Conservation (phyloP, 768 basidiomycete genomes). For the Agaricus blazei region DNA sequence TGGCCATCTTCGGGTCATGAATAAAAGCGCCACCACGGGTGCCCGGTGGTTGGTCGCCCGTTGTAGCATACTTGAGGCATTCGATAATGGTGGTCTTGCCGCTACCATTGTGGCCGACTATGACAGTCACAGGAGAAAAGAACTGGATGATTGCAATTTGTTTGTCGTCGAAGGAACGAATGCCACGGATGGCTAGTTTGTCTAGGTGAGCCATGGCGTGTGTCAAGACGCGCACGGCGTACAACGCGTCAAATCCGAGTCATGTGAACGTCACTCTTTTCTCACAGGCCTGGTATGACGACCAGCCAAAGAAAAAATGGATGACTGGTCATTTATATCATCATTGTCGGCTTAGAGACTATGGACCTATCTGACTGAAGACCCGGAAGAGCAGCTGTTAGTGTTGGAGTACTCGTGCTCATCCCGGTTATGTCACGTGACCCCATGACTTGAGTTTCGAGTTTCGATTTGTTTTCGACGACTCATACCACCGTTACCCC, state of each 20-base stretch:
- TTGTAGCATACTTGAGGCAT: slow-evolving; percentile 98
- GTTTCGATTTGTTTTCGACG: background rate
- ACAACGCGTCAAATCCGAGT: background rate
- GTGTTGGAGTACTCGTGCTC: too few species aligned
- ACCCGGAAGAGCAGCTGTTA: too few species aligned
- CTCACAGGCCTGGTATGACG: too few species aligned
- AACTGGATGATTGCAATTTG: slow-evolving; percentile 92
- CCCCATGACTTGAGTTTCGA: background rate
- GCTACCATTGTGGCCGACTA: slow-evolving; percentile 97
- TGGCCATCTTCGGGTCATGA: slow-evolving; percentile 99
- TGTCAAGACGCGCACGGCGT: background rate
- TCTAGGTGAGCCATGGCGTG: slow-evolving; percentile 75
- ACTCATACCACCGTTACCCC: background rate
- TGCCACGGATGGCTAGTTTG: slow-evolving; percentile 92
- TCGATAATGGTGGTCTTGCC: slow-evolving; percentile 99
- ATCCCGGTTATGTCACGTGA: background rate
- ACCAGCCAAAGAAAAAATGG: too few species aligned
- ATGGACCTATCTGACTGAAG: too few species aligned
- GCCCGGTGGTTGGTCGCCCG: slow-evolving; percentile 96
- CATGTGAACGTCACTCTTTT: background rate
- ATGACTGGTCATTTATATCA: too few species aligned
- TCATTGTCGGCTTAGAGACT: too few species aligned
- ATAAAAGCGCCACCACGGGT: slow-evolving; percentile 98
- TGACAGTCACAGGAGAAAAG: slow-evolving; percentile 95
- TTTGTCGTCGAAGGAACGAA: slow-evolving; percentile 96